Conservation (phyloP, 106 monocot species). For the Allium sativum region DNA sequence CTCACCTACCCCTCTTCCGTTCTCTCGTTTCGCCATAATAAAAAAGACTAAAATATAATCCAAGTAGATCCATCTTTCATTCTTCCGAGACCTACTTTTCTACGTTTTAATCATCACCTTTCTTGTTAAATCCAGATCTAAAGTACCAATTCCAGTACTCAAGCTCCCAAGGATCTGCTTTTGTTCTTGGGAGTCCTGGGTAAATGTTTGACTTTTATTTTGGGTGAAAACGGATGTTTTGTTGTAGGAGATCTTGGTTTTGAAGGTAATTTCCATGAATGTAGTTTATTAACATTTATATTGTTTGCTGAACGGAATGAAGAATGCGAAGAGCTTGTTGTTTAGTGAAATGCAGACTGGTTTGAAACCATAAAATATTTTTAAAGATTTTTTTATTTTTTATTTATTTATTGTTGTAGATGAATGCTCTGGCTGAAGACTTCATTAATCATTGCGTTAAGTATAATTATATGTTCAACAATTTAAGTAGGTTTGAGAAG, state of each 20-base stretch:
- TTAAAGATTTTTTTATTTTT: background rate
- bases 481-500: too few relatives aligned
- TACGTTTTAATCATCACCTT: background rate
- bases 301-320: background rate
- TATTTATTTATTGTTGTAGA: background rate
- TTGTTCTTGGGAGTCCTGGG: background rate
- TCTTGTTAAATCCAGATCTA: background rate
- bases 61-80: background rate
- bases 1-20: background rate
- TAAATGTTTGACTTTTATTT: background rate
- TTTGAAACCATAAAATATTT: background rate
- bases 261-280: background rate
- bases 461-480: too few relatives aligned
- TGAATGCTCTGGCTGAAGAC: background rate
- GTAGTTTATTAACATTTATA: background rate
- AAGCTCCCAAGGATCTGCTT: slow-evolving; percentile 6
- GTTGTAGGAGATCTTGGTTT: slow-evolving; percentile 3
- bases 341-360: background rate
- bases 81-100: background rate
- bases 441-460: too few relatives aligned
- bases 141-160: background rate
- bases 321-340: background rate
- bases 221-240: background rate
- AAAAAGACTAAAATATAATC: background rate
- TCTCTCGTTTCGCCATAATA: background rate